Evolutionary conservation across 371 early-diverging fungal genomes (phyloP).

Genomic region (Mucor lusitanicus): DNA sequence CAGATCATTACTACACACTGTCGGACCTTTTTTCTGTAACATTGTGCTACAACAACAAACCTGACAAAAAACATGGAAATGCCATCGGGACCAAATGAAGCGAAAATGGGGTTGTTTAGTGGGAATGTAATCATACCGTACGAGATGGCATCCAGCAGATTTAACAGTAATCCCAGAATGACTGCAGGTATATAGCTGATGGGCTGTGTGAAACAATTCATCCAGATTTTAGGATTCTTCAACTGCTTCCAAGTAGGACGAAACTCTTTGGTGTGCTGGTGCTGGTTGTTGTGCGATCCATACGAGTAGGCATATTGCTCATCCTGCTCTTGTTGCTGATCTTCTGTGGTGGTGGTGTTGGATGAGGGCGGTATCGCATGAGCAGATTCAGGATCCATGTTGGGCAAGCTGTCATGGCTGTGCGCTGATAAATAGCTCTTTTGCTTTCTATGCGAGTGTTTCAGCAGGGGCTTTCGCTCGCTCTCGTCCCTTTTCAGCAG

Average conservation of each 20-base stretch:
- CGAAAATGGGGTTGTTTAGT: conserved; percentile 71
- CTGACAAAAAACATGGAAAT: conserved; percentile 93
- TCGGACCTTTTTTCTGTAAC: not conserved
- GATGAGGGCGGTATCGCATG: not conserved
- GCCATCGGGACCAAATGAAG: conserved; percentile 84
- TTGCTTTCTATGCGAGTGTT: not conserved
- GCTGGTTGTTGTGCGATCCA: too few relatives aligned
- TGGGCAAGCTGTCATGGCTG: not conserved
- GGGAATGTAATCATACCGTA: conserved; percentile 96
- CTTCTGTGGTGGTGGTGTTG: not conserved
- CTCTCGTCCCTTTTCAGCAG: conserved; percentile 7
- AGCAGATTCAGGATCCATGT: not conserved
- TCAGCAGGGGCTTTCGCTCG: conserved; percentile 11
- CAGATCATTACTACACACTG: not conserved
- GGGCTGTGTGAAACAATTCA: conserved; percentile 34
- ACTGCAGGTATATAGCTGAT: conserved; percentile 85
- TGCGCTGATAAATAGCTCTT: conserved; percentile 5
- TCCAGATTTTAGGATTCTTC: conserved; percentile 8
- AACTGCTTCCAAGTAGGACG: not conserved
- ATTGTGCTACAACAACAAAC: conserved; percentile 35
- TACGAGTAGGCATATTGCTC: not conserved
- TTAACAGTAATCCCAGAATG: conserved; percentile 84
- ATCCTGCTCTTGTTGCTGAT: not conserved
- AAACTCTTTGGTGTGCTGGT: not conserved
- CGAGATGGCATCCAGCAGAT: conserved; percentile 90